Evolutionary conservation across 768 basidiomycete genomes (phyloP), one percentile per base, ranked within the genome.

Genomic region (Russula olivacea): DNA sequence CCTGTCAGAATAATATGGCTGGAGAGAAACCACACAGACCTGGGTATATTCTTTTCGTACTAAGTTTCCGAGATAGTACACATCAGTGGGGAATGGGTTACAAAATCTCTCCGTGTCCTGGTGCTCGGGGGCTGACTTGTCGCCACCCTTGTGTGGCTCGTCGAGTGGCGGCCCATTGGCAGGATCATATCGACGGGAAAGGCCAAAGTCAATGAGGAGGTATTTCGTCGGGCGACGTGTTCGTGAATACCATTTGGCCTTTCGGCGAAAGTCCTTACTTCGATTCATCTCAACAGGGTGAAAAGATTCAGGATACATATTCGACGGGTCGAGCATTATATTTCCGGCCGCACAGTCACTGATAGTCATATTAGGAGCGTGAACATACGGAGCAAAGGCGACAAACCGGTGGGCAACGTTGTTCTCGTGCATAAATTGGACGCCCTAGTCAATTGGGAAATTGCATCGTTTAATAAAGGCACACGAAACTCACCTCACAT

Each of bases 141-240:
- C 70, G 3, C 68, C 73, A 12, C 70, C 71, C 53, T 25, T 56
- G 17, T 71, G 30, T 9, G 70, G 61, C 3, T 10, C 10, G 51
- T 69, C 69, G 0, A 55, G 17, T 0, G 63, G 65, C 17, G 56
- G 51, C 10, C 53, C 57, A 6, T 54, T 14, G 3, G 47, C 36
- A 10, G 47, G 55, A 47, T 23, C 58, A 41, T 72, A 73, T 0
- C 40, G 60, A 11, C 59, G 62, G 9, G 73, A 69, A 6, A 70
- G 55, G 3, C 73, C 73, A 41, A 74, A 72, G 49, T 73, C 73
- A 14, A 71, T 74, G 14, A 74, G 59, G 25, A 66, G 69, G 43
- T 74, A 73, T 51, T 57, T 61, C 0, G 70, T 65, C 21, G 66
- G 67, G 4, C 63, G 60, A 30, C 68, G 28, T 0, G 74, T 74